Conservation (phyloP, 179 eudicot species). For the Kewa caespitosa region DNA sequence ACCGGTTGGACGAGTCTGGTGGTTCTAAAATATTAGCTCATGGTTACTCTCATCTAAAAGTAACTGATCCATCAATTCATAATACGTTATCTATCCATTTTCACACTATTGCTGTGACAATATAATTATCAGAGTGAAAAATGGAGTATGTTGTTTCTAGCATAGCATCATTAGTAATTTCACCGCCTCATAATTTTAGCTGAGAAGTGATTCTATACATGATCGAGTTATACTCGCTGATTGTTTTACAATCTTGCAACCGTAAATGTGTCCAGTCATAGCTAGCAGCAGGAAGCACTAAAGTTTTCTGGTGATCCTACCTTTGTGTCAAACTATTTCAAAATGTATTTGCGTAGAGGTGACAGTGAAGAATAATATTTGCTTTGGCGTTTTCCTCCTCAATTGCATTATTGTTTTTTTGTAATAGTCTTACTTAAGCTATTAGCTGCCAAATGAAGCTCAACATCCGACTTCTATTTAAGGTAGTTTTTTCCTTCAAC, state of each 20-base stretch:
- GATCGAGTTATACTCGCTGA: not conserved
- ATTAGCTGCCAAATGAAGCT: not conserved
- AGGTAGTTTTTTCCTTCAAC: not conserved
- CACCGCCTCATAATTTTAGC: not conserved
- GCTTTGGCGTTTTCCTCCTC: not conserved
- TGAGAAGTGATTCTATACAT: not conserved
- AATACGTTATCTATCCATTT: too few relatives aligned
- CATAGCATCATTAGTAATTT: not conserved
- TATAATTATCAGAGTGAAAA: not conserved
- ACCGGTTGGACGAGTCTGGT: too few relatives aligned
- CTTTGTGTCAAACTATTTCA: not conserved
- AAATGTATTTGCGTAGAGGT: not conserved
- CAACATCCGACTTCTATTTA: not conserved
- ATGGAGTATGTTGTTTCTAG: not conserved
- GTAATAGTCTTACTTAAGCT: not conserved
- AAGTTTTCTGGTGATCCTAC: not conserved
- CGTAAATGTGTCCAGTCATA: not conserved
- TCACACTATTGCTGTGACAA: not conserved
- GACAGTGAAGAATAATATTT: not conserved
- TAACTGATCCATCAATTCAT: too few relatives aligned
- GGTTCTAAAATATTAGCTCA: too few relatives aligned
- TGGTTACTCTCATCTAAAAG: too few relatives aligned
- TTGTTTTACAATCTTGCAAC: not conserved
- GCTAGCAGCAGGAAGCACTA: not conserved
- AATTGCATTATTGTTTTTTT: not conserved